These are phyloP conservation scores for Gastrolobium bilobum DNA, from an alignment of 306 rosid genomes.

Conservation along the genomic window DNA sequence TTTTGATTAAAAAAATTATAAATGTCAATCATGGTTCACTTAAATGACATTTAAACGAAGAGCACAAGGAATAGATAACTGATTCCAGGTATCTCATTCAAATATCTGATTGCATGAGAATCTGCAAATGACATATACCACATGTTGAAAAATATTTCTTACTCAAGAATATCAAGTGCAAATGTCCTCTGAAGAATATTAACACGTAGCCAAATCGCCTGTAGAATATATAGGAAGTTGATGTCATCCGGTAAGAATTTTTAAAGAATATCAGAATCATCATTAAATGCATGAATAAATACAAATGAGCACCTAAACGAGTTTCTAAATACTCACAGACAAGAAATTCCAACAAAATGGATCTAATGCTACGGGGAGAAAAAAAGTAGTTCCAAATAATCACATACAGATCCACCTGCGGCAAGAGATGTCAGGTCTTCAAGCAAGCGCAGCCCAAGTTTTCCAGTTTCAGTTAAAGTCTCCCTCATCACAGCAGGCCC, in stretches of 20 bases:
- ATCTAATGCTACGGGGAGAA: slow-evolving; percentile 35
- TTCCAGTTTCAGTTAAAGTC: slow-evolving; percentile 79
- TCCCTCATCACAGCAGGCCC: slow-evolving; percentile 71
- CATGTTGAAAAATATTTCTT: slow-evolving; percentile 54
- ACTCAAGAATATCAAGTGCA: slow-evolving; percentile 98
- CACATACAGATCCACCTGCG: slow-evolving; percentile 99
- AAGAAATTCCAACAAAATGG: slow-evolving; percentile 39
- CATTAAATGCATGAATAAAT: slow-evolving; percentile 39
- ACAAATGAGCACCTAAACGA: slow-evolving; percentile 24
- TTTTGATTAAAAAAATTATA: slow-evolving; percentile 6
- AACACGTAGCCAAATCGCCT: slow-evolving; percentile 88
- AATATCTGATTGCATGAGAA: slow-evolving; percentile 18
- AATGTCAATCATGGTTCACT: slow-evolving; percentile 16
- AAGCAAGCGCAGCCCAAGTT: slow-evolving; percentile 90
- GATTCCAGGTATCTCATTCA: slow-evolving; percentile 37
- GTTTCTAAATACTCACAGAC: slow-evolving; percentile 33
- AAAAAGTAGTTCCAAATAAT: slow-evolving; percentile 60
- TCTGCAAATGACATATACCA: slow-evolving; percentile 39
- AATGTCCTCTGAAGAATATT: slow-evolving; percentile 83
- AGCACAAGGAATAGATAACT: slow-evolving; percentile 35
- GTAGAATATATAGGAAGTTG: slow-evolving; percentile 49
- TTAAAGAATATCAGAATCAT: slow-evolving; percentile 39
- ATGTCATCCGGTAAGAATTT: slow-evolving; percentile 47
- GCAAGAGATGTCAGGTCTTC: slow-evolving; percentile 99
- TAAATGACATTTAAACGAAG: slow-evolving; percentile 32